Evolutionary conservation across 441 rosid species (phyloP).

Genomic region (Geranium incanum): DNA sequence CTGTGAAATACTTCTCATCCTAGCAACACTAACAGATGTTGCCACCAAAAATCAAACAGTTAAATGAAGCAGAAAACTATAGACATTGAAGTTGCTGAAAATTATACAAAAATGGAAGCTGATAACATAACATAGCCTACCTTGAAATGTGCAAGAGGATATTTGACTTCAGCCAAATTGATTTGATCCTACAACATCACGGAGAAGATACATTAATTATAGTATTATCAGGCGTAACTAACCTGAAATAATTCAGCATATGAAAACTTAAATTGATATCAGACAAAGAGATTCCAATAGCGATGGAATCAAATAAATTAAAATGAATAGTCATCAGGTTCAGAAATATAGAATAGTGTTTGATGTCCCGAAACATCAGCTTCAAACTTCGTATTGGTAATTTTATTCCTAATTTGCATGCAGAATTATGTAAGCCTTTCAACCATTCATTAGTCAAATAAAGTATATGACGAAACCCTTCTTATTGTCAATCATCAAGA

Average conservation of each 20-base stretch:
- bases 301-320: neutral
- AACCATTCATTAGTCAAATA: neutral
- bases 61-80: conserved; percentile 3
- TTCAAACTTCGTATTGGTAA: neutral
- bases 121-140: conserved; percentile 26
- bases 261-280: neutral
- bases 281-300: neutral
- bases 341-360: neutral
- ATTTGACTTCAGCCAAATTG: conserved; percentile 79
- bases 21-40: neutral
- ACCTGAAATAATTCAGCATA: neutral
- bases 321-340: neutral
- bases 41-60: neutral
- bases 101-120: neutral
- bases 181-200: conserved; percentile 72
- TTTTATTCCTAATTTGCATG: neutral
- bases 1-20: conserved; percentile 3
- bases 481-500: neutral
- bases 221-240: neutral
- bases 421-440: neutral
- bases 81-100: neutral
- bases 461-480: neutral
- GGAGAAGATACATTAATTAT: neutral
- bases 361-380: neutral
- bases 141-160: conserved; percentile 79